Evolutionary conservation across 352 stramenopile species (phyloP).

Genomic region (Phytophthora meadii): DNA sequence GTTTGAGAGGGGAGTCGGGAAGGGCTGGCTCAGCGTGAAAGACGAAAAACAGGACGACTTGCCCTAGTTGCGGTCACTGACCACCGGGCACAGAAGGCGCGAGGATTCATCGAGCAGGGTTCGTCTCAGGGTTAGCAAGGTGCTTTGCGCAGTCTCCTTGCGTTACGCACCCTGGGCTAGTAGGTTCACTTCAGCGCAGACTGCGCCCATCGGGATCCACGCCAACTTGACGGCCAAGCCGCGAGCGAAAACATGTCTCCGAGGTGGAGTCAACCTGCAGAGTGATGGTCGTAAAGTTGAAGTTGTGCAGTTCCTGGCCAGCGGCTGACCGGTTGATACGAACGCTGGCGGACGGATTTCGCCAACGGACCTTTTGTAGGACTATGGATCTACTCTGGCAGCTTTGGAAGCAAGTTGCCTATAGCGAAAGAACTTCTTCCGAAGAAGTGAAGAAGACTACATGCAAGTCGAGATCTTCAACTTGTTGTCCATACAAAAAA

Average conservation of each 20-base stretch:
- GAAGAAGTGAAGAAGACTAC: no score
- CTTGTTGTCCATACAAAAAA: constrained; percentile 1
- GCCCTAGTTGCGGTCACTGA: constrained; percentile 6
- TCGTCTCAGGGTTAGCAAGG: constrained; percentile 19
- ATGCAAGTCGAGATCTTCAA: not conserved
- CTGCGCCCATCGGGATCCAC: constrained; percentile 1
- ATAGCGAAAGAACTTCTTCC: no score
- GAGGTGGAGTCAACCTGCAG: no score
- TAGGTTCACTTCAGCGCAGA: constrained; percentile 3
- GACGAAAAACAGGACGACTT: constrained; percentile 3
- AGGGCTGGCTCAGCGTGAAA: not conserved
- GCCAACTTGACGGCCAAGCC: not conserved
- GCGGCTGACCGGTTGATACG: no score
- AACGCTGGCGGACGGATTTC: no score
- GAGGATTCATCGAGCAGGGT: constrained; percentile 3
- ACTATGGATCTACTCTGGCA: no score
- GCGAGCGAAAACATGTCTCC: not conserved
- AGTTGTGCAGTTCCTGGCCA: no score
- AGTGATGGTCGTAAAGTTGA: no score
- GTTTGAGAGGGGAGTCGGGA: not conserved
- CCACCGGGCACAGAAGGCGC: constrained; percentile 16
- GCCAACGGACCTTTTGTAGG: no score
- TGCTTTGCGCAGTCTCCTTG: constrained; percentile 16
- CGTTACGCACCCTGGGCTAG: constrained; percentile 9
- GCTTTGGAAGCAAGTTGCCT: no score